Base-by-base conservation (phyloP, 768 basidiomycete genomes). In the Rhodotorula babjevae region DNA sequence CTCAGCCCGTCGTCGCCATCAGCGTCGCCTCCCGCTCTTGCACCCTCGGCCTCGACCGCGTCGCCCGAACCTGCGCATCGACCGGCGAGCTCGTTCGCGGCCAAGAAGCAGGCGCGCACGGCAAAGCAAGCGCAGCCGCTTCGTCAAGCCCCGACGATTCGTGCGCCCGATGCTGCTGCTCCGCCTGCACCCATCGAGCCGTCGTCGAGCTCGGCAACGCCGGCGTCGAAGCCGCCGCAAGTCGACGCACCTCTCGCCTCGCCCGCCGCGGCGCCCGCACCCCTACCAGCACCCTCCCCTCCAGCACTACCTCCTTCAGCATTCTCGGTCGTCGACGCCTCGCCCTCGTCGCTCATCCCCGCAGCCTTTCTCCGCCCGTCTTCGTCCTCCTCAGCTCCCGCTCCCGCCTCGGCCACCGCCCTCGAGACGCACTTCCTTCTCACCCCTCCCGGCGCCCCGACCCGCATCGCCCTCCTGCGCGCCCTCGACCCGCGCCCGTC, bases 371-470 rank as follows among this genome's bases (percentile, higher is more conserved):
- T 42, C 1, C 46, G n/a, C 14, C 19, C 60, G n/a, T 10, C 44
- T 31, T 5, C 55, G n/a, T 2, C 58, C 15, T 11, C 63, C 46
- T 27, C 44, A 12, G 40, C 50, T 36, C 36, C 36, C 40, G 4
- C 33, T 8, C 25, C 55, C 44, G 11, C 55, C 0, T 29, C 44
- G 27, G 59, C 64, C 8, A 61, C 63, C 33, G 14, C 69, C 27
- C 66, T 67, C 59, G 66, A 67, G 40, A 27, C 66, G 58, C 66
- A 61, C 46, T 59, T 64, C 52, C 59, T 64, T 49, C 55, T 52
- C 63, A 15, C 18, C 33, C 59, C 65, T 4, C 46, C 52, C 7
- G 12, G 3, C 12, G 2, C 29, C 6, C 49, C 63, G 10, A 12
- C 46, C 4, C 63, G 57, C 29, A 49, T 61, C 63, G 33, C 56